A percentile compares a stretch with the other conserved stretches of the same genome.
Conservation (phyloP, 768 basidiomycete genomes). For the Boletus pseudopeckii region DNA sequence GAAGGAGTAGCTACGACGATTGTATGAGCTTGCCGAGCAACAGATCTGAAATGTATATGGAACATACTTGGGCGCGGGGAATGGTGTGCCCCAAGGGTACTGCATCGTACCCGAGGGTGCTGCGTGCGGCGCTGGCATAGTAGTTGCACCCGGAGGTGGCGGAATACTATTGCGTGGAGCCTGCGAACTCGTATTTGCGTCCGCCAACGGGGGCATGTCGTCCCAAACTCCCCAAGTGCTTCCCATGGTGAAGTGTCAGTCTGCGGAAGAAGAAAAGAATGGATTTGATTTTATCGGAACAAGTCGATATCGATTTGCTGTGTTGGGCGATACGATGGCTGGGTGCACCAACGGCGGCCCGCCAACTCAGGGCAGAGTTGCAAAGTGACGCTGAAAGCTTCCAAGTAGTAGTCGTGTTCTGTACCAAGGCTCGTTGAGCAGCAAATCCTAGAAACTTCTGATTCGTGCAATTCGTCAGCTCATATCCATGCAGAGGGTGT, state of each 20-base stretch:
- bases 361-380: background rate
- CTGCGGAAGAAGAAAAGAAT: background rate
- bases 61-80: slow-evolving; percentile 10
- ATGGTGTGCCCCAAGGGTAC: slow-evolving; percentile 16
- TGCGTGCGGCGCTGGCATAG: slow-evolving; percentile 13
- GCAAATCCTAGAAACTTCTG: background rate
- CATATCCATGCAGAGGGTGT: background rate
- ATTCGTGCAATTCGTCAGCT: background rate
- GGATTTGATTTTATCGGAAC: slow-evolving; percentile 14
- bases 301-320: slow-evolving; percentile 18
- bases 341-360: background rate
- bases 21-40: background rate
- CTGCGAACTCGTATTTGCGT: slow-evolving; percentile 9
- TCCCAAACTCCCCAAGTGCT: slow-evolving; percentile 13
- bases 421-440: background rate
- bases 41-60: background rate
- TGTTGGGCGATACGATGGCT: slow-evolving; percentile 13
- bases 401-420: background rate
- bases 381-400: background rate
- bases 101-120: slow-evolving; percentile 5
- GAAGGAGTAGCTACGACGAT: slow-evolving; percentile 2
- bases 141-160: slow-evolving; percentile 22
- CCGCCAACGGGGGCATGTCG: slow-evolving; percentile 29
- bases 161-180: slow-evolving; percentile 14
- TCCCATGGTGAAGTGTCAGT: slow-evolving; percentile 14